Percentiles rank a stretch among this genome's conserved stretches.
phyloP scores from a whole-genome alignment of 495 filamentous ascomycete species.

The Aspergillus olivimuriae region DNA sequence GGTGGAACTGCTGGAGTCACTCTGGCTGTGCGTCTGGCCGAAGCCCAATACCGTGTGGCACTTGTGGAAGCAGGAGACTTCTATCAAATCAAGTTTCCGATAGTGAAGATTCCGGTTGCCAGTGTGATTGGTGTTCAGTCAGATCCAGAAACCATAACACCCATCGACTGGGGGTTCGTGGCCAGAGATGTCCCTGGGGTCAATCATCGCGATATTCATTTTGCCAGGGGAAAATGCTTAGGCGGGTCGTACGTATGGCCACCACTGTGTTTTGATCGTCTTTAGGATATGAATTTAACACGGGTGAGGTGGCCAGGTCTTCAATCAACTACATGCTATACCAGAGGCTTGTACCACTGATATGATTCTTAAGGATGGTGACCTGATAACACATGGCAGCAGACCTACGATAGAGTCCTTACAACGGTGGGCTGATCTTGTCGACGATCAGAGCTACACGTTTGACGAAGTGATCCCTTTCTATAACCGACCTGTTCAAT shows the following conservation, averaged over 20 bases:
- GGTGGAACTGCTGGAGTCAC: constrained; percentile 46
- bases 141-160: constrained; percentile 18
- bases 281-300: background rate
- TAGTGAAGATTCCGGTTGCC: constrained; percentile 41
- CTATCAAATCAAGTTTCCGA: constrained; percentile 42
- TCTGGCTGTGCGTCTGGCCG: constrained; percentile 38
- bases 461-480: constrained; percentile 38
- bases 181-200: constrained; percentile 25
- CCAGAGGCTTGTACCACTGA: constrained; percentile 26
- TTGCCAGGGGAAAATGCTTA: constrained; percentile 31
- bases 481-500: constrained; percentile 30
- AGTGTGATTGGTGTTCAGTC: constrained; percentile 28
- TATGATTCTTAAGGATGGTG: no score
- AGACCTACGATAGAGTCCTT: constrained; percentile 35
- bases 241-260: constrained; percentile 29
- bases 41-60: constrained; percentile 29
- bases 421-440: constrained; percentile 39
- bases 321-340: constrained; percentile 33
- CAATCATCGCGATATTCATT: constrained; percentile 32
- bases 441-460: constrained; percentile 37
- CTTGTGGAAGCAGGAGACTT: constrained; percentile 55
- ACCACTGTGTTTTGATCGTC: background rate
- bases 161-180: constrained; percentile 46
- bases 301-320: constrained; percentile 14
- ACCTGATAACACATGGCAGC: constrained; percentile 1